phyloP scores from a whole-genome alignment of 352 stramenopile species.

The Globisporangium cylindrosporum region DNA sequence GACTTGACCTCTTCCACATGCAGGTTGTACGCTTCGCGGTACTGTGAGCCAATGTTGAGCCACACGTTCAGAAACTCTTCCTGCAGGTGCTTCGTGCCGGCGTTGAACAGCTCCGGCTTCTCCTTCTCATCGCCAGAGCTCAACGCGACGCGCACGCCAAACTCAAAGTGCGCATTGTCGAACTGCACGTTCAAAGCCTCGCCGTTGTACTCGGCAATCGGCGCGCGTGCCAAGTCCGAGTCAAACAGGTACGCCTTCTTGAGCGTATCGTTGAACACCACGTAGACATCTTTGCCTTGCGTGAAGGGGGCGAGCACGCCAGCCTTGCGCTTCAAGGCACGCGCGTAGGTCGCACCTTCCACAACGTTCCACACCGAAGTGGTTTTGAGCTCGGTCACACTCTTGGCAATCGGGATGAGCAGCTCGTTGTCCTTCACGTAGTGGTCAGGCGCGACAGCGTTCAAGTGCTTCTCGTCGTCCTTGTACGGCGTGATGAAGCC shows the following conservation, averaged over 20 bases:
- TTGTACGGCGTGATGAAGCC: conserved; percentile 12
- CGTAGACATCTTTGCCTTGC: conserved; percentile 56
- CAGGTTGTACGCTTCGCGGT: conserved; percentile 21
- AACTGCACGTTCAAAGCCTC: conserved; percentile 4
- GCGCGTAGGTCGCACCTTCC: neutral
- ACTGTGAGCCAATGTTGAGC: conserved; percentile 20
- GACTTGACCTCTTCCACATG: conserved; percentile 20
- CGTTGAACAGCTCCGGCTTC: conserved; percentile 11
- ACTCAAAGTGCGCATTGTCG: conserved; percentile 13
- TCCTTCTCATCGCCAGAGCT: conserved; percentile 3
- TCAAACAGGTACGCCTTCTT: conserved; percentile 10
- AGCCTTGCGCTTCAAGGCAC: conserved; percentile 52
- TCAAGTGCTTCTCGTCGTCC: conserved; percentile 10
- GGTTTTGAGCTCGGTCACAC: neutral
- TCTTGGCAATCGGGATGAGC: conserved; percentile 6
- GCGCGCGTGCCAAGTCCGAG: conserved; percentile 8
- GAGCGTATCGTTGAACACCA: conserved; percentile 10
- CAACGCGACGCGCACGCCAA: conserved; percentile 1
- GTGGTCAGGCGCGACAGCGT: neutral
- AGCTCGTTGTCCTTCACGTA: conserved; percentile 8
- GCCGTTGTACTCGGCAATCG: conserved; percentile 1
- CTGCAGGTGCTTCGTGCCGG: conserved; percentile 10
- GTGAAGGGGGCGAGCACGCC: conserved; percentile 54
- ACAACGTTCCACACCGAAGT: neutral
- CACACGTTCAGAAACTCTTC: conserved; percentile 20